Conservation (phyloP, 192 early-diverging fungal genomes). For the Spinellus fusiger region DNA sequence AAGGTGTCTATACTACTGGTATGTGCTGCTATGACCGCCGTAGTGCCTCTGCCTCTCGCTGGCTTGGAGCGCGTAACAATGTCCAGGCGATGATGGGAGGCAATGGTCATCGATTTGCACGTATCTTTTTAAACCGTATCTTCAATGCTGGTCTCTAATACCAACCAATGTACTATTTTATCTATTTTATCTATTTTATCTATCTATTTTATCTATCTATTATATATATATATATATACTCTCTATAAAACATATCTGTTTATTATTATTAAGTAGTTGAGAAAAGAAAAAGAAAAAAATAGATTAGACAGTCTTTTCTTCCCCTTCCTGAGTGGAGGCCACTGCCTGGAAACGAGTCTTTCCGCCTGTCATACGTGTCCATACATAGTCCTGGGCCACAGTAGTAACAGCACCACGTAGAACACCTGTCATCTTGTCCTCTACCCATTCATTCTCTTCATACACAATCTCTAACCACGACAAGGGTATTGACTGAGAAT, state of each 20-base stretch:
- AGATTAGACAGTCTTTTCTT: not conserved
- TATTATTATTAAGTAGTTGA: not conserved
- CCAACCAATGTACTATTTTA: not conserved
- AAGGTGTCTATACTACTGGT: constrained; percentile 37
- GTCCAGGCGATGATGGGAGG: constrained; percentile 21
- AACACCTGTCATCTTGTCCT: constrained; percentile 47
- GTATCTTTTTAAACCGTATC: constrained; percentile 3
- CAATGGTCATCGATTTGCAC: constrained; percentile 6
- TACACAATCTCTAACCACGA: constrained; percentile 52
- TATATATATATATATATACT: not conserved
- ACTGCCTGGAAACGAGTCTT: not conserved
- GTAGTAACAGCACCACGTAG: constrained; percentile 42
- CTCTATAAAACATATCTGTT: not conserved
- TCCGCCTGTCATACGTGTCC: constrained; percentile 52
- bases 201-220: not conserved
- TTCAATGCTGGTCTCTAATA: constrained; percentile 7
- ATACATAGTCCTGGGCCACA: constrained; percentile 59
- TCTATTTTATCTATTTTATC: not conserved
- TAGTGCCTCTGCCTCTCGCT: not conserved
- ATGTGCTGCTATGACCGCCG: constrained; percentile 30
- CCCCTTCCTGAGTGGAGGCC: not conserved
- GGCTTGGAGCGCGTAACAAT: not conserved
- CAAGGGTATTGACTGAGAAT: constrained; percentile 48
- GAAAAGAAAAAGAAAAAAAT: not conserved
- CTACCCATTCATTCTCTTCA: constrained; percentile 63